Evolutionary conservation across 2,329 filamentous ascomycete species (phyloP).

Genomic region (Xylariomycetidae sp.): DNA sequence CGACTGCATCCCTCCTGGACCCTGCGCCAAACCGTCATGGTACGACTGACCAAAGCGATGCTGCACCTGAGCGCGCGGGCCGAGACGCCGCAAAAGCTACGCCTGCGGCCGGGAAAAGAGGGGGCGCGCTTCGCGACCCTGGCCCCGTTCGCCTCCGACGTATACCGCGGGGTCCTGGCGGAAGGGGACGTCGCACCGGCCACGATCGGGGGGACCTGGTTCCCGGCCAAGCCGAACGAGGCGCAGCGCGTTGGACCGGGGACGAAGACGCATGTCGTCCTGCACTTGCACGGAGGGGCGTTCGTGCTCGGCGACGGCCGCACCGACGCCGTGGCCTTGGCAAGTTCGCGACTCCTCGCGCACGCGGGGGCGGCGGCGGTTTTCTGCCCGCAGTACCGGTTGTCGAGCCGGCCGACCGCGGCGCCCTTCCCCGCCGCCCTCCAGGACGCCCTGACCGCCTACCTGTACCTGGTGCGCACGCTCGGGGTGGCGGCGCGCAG

Average conservation of each 20-base stretch:
- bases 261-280: slow-evolving; percentile 8
- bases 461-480: slow-evolving; percentile 34
- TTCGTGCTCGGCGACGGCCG: slow-evolving; percentile 20
- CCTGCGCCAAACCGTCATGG: slow-evolving; percentile 12
- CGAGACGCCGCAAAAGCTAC: slow-evolving; percentile 10
- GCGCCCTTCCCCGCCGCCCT: slow-evolving; percentile 42
- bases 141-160: slow-evolving; percentile 9
- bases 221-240: slow-evolving; percentile 9
- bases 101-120: slow-evolving; percentile 15
- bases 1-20: slow-evolving; percentile 15
- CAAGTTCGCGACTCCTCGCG: slow-evolving; percentile 25
- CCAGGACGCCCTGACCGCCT: slow-evolving; percentile 41
- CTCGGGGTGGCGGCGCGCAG: slow-evolving; percentile 29
- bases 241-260: too few relatives aligned
- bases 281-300: slow-evolving; percentile 24
- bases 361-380: slow-evolving; percentile 32
- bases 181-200: slow-evolving; percentile 12
- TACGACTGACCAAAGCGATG: slow-evolving; percentile 3
- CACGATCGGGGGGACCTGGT: slow-evolving; percentile 26
- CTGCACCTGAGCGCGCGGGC: slow-evolving; percentile 5
- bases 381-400: slow-evolving; percentile 41
- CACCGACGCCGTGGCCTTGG: slow-evolving; percentile 1
- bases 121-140: slow-evolving; percentile 12
- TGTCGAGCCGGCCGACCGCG: slow-evolving; percentile 32
- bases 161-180: slow-evolving; percentile 19